A percentile compares a stretch with the other conserved stretches of the same genome.
phyloP scores from a whole-genome alignment of 257 asterid species.

The Nicotiana attenuata region DNA sequence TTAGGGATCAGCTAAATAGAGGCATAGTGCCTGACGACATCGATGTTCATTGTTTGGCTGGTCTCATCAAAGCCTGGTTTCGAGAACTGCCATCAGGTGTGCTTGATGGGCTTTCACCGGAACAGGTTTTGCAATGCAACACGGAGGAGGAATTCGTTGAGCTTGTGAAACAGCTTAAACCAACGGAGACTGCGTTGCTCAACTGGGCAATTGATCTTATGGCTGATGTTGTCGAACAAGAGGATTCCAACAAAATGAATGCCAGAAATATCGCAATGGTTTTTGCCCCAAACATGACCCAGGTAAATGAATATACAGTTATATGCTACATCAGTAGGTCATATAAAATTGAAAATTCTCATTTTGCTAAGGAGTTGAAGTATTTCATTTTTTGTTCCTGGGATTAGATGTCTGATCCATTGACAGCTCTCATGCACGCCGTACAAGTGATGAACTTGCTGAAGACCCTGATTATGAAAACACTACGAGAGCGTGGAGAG shows the following conservation, averaged over 20 bases:
- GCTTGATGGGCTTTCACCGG: conserved; percentile 83
- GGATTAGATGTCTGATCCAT: conserved; percentile 89
- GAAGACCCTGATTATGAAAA: conserved; percentile 70
- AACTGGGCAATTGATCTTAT: conserved; percentile 93
- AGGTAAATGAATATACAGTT: conserved; percentile 32
- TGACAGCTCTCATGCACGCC: conserved; percentile 97
- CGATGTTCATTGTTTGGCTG: conserved; percentile 92
- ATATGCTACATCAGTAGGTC: background rate
- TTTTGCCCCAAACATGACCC: conserved; percentile 94
- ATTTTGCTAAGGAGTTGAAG: background rate
- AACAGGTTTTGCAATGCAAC: conserved; percentile 73
- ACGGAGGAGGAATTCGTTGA: conserved; percentile 71
- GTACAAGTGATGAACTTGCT: conserved; percentile 98
- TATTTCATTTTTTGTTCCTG: background rate
- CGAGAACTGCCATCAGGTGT: conserved; percentile 88
- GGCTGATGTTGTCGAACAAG: conserved; percentile 97
- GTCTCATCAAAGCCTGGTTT: conserved; percentile 95
- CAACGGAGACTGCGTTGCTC: conserved; percentile 70
- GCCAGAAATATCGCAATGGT: conserved; percentile 97
- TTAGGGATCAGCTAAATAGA: conserved; percentile 80
- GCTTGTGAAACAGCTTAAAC: conserved; percentile 68
- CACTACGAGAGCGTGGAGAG: conserved; percentile 71
- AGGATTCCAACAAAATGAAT: conserved; percentile 88
- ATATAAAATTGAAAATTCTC: background rate
- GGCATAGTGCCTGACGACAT: conserved; percentile 87